These are phyloP conservation scores for Lactarius hengduanensis DNA, from an alignment of 768 basidiomycete genomes.

Conservation along the genomic window DNA sequence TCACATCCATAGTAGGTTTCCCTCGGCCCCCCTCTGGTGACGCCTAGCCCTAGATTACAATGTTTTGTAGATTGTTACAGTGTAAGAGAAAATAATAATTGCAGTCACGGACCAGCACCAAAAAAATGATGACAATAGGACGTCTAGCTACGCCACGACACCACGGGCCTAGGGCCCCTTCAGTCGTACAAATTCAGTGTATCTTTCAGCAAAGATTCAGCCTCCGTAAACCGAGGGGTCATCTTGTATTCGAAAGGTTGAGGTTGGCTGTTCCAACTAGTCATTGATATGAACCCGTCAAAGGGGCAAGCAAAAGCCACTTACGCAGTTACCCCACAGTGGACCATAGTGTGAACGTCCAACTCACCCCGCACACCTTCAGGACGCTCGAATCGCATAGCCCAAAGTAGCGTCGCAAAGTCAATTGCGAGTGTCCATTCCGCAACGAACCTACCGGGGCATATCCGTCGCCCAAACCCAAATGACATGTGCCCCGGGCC, in stretches of 20 bases:
- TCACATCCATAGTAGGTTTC: too few species aligned
- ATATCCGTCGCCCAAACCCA: not conserved
- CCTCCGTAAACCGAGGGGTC: not conserved
- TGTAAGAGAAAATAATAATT: too few species aligned
- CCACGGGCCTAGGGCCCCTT: not conserved
- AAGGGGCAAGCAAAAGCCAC: not conserved
- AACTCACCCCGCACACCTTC: not conserved
- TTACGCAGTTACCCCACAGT: not conserved
- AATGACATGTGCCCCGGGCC: not conserved
- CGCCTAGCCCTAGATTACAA: too few species aligned
- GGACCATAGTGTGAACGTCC: not conserved
- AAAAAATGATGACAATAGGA: too few species aligned
- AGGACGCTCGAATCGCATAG: not conserved
- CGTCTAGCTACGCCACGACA: too few species aligned
- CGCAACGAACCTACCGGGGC: not conserved
- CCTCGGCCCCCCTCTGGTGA: too few species aligned
- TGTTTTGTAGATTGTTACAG: too few species aligned
- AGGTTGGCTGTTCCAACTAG: not conserved
- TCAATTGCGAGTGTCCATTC: not conserved
- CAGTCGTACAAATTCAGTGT: not conserved
- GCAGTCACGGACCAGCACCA: too few species aligned
- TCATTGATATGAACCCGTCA: not conserved
- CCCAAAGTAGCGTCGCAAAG: not conserved
- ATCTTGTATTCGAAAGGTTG: not conserved
- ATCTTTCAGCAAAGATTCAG: not conserved